A percentile compares a stretch with the other conserved stretches of the same genome.
Conservation (phyloP, 2,329 filamentous ascomycete species). For the Fusarium camptoceras region DNA sequence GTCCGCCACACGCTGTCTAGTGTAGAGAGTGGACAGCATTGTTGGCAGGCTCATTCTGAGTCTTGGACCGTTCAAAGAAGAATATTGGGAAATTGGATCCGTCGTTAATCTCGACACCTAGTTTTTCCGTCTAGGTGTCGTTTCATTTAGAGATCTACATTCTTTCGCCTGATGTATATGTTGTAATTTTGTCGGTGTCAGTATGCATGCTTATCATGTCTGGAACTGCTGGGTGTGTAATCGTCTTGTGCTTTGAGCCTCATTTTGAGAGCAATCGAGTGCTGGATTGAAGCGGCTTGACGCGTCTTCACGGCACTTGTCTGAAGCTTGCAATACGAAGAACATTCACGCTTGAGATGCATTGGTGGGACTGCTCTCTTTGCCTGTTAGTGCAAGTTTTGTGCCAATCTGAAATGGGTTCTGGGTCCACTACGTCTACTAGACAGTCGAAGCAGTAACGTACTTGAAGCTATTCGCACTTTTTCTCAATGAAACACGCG, state of each 20-base stretch:
- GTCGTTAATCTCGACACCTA: constrained; percentile 69
- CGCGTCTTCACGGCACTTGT: not conserved
- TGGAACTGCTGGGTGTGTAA: not conserved
- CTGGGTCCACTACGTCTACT: not conserved
- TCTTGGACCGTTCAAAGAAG: constrained; percentile 58
- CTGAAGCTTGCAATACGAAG: not conserved
- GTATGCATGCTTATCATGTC: not conserved
- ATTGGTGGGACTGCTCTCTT: not conserved
- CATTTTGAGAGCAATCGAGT: not conserved
- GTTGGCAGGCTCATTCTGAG: constrained; percentile 53
- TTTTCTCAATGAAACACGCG: not conserved
- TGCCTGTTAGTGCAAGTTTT: not conserved
- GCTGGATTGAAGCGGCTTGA: not conserved
- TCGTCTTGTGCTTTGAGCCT: not conserved
- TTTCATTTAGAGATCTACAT: constrained; percentile 72
- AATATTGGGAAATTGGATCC: constrained; percentile 58
- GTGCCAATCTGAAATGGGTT: not conserved
- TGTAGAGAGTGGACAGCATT: constrained; percentile 48
- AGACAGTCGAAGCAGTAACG: not conserved
- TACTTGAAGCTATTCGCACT: not conserved
- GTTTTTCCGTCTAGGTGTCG: constrained; percentile 62
- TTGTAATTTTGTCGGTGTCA: not conserved
- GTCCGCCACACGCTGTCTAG: constrained; percentile 53
- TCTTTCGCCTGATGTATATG: constrained; percentile 31
- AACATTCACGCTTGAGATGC: not conserved